These are phyloP conservation scores for Yarrowia deformans DNA, from an alignment of 805 yeast genomes.

Conservation along the genomic window DNA sequence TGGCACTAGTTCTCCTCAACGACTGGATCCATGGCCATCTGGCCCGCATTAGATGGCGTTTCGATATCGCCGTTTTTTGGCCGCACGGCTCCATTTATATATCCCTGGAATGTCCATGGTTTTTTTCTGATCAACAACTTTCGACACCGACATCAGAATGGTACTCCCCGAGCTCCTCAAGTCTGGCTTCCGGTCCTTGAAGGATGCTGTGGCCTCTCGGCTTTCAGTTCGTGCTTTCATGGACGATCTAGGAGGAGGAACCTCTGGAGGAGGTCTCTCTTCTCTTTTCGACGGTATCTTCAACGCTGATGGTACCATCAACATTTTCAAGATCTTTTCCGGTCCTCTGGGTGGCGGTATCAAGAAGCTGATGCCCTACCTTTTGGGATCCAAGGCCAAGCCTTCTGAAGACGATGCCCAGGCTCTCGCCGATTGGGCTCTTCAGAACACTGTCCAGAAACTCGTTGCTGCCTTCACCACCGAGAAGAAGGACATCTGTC, in stretches of 20 bases:
- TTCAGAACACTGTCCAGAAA: neutral
- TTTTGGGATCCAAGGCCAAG: neutral
- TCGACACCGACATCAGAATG: neutral
- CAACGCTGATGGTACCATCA: too few relatives aligned
- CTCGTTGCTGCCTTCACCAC: neutral
- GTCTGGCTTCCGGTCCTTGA: neutral
- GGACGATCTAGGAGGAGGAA: neutral
- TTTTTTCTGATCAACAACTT: neutral
- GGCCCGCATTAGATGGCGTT: neutral
- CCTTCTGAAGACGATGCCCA: neutral
- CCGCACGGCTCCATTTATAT: neutral
- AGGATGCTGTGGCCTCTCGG: neutral
- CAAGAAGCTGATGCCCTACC: too few relatives aligned
- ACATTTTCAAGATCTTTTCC: too few relatives aligned
- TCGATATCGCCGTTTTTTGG: neutral
- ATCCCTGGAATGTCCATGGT: neutral
- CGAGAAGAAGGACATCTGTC: neutral
- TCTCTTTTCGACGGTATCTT: neutral
- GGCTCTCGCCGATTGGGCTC: conserved; percentile 6
- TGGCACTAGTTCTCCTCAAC: neutral
- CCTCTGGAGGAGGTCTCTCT: neutral
- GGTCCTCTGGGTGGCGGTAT: too few relatives aligned
- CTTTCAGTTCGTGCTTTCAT: neutral
- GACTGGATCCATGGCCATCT: neutral
- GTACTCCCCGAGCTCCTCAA: neutral